A percentile compares a stretch with the other conserved stretches of the same genome.
Evolutionary conservation across 768 basidiomycete genomes (phyloP).

Genomic region (Filobasidium floriforme): DNA sequence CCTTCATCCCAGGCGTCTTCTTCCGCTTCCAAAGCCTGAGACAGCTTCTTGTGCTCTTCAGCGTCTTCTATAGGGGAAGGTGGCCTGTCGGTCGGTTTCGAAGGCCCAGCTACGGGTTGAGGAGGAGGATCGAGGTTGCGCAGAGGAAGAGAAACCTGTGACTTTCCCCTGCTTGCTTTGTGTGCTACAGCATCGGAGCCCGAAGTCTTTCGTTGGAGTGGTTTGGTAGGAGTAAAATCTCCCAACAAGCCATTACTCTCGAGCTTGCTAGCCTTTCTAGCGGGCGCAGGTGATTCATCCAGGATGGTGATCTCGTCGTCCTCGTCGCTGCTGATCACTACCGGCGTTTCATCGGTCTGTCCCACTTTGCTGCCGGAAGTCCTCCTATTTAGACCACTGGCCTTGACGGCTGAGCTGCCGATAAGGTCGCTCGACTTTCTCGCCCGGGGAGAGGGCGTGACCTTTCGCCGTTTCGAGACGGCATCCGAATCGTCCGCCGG

Average conservation of each 20-base stretch:
- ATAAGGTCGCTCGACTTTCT: neutral
- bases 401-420: neutral
- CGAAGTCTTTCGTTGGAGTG: neutral
- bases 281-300: constrained; percentile 1
- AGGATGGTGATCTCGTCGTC: constrained; percentile 14
- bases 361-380: neutral
- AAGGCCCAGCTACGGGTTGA: neutral
- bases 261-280: constrained; percentile 7
- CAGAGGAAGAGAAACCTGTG: neutral
- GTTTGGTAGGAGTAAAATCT: neutral
- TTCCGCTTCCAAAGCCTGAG: constrained; percentile 23
- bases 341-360: constrained; percentile 23
- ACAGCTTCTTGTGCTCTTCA: constrained; percentile 18
- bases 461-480: neutral
- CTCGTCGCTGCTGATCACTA: constrained; percentile 42
- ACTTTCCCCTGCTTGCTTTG: neutral
- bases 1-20: constrained; percentile 62
- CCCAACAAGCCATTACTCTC: constrained; percentile 6
- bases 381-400: neutral
- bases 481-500: neutral
- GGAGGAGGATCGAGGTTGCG: neutral
- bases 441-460: neutral
- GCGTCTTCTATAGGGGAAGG: neutral
- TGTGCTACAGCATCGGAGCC: too few relatives aligned
- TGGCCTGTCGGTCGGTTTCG: constrained; percentile 9